Evolutionary conservation across 345 rosid genomes (phyloP).

Genomic region (Cardamine resedifolia): DNA sequence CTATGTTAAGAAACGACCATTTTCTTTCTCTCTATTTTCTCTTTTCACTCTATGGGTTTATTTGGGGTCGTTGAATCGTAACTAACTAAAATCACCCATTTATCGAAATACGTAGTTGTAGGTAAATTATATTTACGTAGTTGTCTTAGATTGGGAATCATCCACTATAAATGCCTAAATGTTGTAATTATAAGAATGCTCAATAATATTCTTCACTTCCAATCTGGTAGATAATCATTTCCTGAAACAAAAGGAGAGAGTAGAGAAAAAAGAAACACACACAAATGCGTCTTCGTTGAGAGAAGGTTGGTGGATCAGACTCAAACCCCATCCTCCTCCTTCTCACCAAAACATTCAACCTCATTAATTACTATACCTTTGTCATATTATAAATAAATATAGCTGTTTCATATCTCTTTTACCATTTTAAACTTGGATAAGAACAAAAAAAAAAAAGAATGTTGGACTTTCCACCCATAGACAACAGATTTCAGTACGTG

Average conservation of each 20-base stretch:
- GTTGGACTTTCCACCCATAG: not conserved
- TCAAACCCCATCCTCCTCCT: not conserved
- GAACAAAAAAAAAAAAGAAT: not conserved
- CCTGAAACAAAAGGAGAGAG: too few species aligned
- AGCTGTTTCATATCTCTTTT: not conserved
- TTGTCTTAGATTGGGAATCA: not conserved
- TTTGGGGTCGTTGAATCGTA: not conserved
- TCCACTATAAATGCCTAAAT: not conserved
- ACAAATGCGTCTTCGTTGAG: not conserved
- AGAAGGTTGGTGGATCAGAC: not conserved
- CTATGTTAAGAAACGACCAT: not conserved
- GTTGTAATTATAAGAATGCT: not conserved
- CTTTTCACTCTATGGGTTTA: not conserved
- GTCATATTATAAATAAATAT: not conserved
- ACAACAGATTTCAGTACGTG: not conserved
- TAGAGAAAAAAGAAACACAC: not conserved
- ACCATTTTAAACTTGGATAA: not conserved
- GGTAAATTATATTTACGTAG: too few species aligned
- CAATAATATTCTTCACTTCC: not conserved
- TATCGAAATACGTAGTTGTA: not conserved
- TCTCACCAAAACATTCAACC: constrained; percentile 8
- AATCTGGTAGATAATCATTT: not conserved
- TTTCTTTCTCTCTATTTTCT: not conserved
- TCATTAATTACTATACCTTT: not conserved
- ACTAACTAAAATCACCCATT: not conserved